Evolutionary conservation across 768 basidiomycete species (phyloP).

Genomic region (Suillus sp.): DNA sequence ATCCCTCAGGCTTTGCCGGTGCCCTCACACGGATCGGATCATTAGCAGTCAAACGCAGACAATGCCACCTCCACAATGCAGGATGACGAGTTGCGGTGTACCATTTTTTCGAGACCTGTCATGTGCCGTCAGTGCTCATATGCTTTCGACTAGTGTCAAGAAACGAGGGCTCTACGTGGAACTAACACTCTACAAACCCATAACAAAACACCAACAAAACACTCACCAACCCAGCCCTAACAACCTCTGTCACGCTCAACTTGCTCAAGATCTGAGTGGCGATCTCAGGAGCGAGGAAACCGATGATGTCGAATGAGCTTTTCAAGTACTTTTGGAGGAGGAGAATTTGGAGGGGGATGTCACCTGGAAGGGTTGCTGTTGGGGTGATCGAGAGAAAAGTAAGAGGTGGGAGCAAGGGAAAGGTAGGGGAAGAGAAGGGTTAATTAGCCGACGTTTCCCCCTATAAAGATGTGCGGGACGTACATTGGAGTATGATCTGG

Average conservation of each 20-base stretch:
- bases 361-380: slow-evolving; percentile 77
- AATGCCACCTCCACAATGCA: slow-evolving; percentile 77
- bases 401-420: slow-evolving; percentile 9
- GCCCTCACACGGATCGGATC: slow-evolving; percentile 69
- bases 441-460: neutral
- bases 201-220: neutral
- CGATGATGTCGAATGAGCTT: slow-evolving; percentile 82
- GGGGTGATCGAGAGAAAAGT: neutral
- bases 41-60: slow-evolving; percentile 66
- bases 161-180: neutral
- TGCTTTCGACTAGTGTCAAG: neutral
- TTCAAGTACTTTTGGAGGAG: slow-evolving; percentile 82
- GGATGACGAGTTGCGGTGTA: slow-evolving; percentile 52
- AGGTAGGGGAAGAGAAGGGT: neutral
- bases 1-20: slow-evolving; percentile 68
- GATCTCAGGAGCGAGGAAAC: slow-evolving; percentile 66
- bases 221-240: slow-evolving; percentile 46
- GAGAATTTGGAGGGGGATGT: slow-evolving; percentile 81
- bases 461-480: slow-evolving; percentile 13
- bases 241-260: slow-evolving; percentile 60
- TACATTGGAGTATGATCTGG: slow-evolving; percentile 32
- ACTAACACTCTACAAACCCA: neutral
- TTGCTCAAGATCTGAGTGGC: slow-evolving; percentile 63
- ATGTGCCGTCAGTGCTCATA: slow-evolving; percentile 8
- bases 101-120: slow-evolving; percentile 47